Conservation (phyloP, 2,329 filamentous ascomycete genomes). For the Geosmithia morbida region DNA sequence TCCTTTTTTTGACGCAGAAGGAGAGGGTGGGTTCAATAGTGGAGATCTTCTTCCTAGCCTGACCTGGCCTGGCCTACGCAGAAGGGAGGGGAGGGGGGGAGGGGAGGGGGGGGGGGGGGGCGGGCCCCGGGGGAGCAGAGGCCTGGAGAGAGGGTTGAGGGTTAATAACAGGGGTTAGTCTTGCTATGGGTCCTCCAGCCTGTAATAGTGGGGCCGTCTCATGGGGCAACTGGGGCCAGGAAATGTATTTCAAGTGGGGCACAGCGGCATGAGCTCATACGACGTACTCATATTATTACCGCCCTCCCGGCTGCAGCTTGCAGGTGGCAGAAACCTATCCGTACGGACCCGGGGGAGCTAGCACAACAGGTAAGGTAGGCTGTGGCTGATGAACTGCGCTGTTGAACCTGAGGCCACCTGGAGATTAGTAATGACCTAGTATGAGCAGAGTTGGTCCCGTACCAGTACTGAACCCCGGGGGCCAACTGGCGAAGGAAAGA, state of each 20-base stretch:
- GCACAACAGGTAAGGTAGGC: neutral
- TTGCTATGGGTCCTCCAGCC: neutral
- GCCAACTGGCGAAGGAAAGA: no score
- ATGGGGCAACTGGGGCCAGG: neutral
- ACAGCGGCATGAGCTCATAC: neutral
- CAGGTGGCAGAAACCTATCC: no score
- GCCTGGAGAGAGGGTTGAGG: neutral
- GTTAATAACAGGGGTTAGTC: neutral
- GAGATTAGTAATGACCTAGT: no score
- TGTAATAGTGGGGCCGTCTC: neutral
- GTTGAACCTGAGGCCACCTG: no score
- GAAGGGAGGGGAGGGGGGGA: neutral
- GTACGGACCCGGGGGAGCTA: no score
- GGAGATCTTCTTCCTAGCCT: no score
- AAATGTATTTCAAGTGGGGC: neutral
- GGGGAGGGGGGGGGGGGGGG: no score
- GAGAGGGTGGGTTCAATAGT: no score
- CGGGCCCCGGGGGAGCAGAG: neutral
- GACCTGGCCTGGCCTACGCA: neutral
- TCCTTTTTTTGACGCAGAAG: neutral
- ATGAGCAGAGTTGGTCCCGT: no score
- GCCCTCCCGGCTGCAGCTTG: neutral
- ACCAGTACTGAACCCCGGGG: no score
- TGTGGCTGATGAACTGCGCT: neutral
- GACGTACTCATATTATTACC: neutral